Percentiles rank a stretch among this genome's conserved stretches.
These are phyloP conservation scores for Ceratocystis diversiconidia DNA, from an alignment of 2,329 filamentous ascomycete species.

Conservation along the genomic window DNA sequence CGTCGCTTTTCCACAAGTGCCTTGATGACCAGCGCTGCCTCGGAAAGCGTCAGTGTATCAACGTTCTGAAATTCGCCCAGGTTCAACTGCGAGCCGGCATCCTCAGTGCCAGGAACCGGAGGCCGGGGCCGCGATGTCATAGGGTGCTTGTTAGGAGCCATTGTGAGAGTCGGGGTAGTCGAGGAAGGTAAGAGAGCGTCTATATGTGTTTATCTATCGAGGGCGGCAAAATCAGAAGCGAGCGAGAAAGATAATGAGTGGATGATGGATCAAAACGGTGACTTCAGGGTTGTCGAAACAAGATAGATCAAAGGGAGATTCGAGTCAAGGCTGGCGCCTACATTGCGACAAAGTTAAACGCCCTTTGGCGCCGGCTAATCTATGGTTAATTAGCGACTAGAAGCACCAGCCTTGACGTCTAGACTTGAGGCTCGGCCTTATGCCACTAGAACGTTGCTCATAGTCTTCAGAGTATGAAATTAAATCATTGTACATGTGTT, in stretches of 20 bases:
- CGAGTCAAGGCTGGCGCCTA: conserved; percentile 5
- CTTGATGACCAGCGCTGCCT: conserved; percentile 83
- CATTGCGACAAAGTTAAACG: conserved; percentile 2
- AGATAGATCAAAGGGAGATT: background rate
- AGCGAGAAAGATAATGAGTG: background rate
- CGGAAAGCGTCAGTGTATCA: conserved; percentile 80
- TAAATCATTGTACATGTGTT: background rate
- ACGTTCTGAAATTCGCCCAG: conserved; percentile 90
- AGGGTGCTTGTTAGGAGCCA: conserved; percentile 16
- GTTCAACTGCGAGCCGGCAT: conserved; percentile 65
- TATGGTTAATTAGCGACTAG: conserved; percentile 1
- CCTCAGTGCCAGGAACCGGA: conserved; percentile 63
- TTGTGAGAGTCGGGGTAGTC: background rate
- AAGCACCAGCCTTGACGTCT: background rate
- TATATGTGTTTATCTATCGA: background rate
- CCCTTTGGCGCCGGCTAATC: conserved; percentile 16
- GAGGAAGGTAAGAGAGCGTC: background rate
- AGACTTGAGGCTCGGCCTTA: background rate
- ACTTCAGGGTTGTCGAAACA: background rate
- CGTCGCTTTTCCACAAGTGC: conserved; percentile 70
- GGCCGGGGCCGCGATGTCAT: conserved; percentile 53
- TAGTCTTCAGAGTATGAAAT: background rate
- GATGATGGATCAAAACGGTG: background rate
- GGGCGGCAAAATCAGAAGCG: background rate
- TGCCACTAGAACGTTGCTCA: background rate